Conservation (phyloP, 2,329 filamentous ascomycete species). For the Trichoderma citrinoviride region DNA sequence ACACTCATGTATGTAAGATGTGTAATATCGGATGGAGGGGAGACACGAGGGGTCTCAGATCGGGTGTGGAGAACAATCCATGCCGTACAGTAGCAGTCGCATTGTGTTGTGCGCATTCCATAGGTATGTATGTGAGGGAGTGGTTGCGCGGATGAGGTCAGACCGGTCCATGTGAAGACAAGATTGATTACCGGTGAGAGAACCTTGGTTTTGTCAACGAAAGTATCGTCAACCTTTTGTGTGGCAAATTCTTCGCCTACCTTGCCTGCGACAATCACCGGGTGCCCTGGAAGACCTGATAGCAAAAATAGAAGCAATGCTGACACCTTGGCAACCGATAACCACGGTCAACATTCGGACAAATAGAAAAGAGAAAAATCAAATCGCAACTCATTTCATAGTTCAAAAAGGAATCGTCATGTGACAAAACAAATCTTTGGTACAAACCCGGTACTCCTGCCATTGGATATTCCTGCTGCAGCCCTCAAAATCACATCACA, state of each 20-base stretch:
- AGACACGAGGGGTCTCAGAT: background rate
- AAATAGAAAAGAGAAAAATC: background rate
- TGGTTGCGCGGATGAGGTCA: too few species aligned
- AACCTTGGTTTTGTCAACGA: too few species aligned
- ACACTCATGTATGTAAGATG: background rate
- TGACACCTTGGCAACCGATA: background rate
- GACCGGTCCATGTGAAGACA: too few species aligned
- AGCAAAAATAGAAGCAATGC: constrained; percentile 12
- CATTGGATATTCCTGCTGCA: constrained; percentile 5
- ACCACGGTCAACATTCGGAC: background rate
- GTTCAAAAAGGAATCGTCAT: background rate
- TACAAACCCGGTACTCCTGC: constrained; percentile 12
- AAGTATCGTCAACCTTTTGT: too few species aligned
- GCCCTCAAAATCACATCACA: background rate
- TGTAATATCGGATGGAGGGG: background rate
- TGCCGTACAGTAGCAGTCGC: too few species aligned
- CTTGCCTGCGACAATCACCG: background rate
- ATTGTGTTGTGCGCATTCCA: background rate
- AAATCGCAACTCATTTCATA: background rate
- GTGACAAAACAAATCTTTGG: background rate
- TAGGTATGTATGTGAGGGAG: too few species aligned
- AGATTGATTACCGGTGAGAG: too few species aligned
- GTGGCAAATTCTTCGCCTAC: background rate
- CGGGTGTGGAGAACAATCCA: background rate
- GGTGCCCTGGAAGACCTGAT: background rate